Percentiles rank a stretch among this genome's conserved stretches.
phyloP scores from a whole-genome alignment of 208 protist genomes.

The Leptomonas seymouri region DNA sequence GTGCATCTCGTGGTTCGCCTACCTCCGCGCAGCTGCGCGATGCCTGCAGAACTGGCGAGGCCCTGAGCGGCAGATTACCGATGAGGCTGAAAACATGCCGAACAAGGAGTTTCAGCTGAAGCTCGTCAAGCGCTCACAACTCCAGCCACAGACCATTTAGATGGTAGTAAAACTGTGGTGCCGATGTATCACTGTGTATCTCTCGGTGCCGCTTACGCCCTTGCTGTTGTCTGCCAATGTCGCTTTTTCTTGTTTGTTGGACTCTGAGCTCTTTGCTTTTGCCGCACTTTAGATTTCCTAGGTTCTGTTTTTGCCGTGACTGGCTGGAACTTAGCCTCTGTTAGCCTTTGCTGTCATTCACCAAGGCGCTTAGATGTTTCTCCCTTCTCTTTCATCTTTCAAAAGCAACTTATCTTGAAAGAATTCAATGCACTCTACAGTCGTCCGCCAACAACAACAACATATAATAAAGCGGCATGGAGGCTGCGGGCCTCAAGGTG shows the following conservation, averaged over 20 bases:
- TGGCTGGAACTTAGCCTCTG: too few species aligned
- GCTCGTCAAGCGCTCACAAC: constrained; percentile 10
- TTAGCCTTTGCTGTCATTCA: too few species aligned
- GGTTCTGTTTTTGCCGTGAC: not conserved
- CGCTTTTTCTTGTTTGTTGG: not conserved
- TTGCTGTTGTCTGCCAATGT: not conserved
- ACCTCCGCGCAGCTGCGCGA: constrained; percentile 50
- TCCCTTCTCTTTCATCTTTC: not conserved
- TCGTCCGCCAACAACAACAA: too few species aligned
- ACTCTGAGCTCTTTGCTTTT: not conserved
- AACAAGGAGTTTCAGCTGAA: constrained; percentile 26
- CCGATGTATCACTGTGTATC: not conserved
- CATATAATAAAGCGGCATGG: too few species aligned
- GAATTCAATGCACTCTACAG: not conserved
- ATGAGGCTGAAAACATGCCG: constrained; percentile 35
- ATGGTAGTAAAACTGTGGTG: not conserved
- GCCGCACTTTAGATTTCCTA: not conserved
- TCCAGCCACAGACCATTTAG: constrained; percentile 29
- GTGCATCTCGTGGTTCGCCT: constrained; percentile 64
- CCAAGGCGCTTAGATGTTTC: too few species aligned
- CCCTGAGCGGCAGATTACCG: constrained; percentile 63
- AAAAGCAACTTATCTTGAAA: not conserved
- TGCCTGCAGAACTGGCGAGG: constrained; percentile 55
- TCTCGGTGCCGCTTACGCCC: too few species aligned
- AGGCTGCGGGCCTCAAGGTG: too few species aligned